phyloP scores from a whole-genome alignment of 1,139 yeast species.

The Lodderomyces metapsilosis region DNA sequence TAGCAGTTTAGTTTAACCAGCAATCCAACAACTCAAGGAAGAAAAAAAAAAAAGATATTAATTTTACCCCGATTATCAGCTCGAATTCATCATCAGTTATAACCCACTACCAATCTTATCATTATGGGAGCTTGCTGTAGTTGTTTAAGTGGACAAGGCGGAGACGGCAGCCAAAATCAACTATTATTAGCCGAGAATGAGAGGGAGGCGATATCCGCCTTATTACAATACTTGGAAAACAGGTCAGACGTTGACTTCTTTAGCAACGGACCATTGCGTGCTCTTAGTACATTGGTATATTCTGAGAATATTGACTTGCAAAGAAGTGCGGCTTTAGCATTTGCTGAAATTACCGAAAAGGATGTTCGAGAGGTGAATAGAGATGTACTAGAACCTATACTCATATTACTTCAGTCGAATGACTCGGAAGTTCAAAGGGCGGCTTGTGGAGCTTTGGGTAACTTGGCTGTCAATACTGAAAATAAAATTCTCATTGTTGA shows the following conservation, averaged over 20 bases:
- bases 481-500: constrained; percentile 91
- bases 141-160: constrained; percentile 43
- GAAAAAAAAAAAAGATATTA: no score
- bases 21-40: no score
- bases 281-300: constrained; percentile 88
- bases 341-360: constrained; percentile 97
- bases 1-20: no score
- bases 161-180: constrained; percentile 63
- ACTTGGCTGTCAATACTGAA: constrained; percentile 93
- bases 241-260: constrained; percentile 85
- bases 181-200: constrained; percentile 90
- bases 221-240: constrained; percentile 85
- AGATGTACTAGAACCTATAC: constrained; percentile 90
- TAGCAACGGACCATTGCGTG: constrained; percentile 85
- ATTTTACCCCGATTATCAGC: no score
- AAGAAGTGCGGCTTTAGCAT: constrained; percentile 96
- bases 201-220: constrained; percentile 90
- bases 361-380: constrained; percentile 87
- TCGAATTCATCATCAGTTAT: constrained; percentile 3
- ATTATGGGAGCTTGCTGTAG: constrained; percentile 71
- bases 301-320: constrained; percentile 93
- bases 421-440: constrained; percentile 97
- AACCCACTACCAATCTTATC: neutral
- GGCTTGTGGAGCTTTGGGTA: constrained; percentile 97
- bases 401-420: constrained; percentile 78